Evolutionary conservation across 176 grass and related monocot genomes (phyloP), one percentile per base, ranked within the genome.

Genomic region (Puya raimondii): DNA sequence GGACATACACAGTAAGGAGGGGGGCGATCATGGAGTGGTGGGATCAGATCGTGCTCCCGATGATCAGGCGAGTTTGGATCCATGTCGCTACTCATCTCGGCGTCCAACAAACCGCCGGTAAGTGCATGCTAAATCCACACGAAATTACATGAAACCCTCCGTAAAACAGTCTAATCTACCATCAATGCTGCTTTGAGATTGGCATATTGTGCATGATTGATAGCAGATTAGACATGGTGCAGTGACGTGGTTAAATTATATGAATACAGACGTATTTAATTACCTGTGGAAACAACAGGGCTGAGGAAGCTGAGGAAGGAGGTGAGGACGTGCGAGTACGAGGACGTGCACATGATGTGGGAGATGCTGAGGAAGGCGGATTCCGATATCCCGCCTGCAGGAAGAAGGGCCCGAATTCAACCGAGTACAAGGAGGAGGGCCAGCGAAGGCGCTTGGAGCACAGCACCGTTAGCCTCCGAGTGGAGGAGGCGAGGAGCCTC

Each of bases 321-420:
- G 80, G 92, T 96, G 76, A 82, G 81, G 73, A 91, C 92, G 49
- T 91, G 92, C 67, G 92, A 89, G 80, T 91, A 96, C 83, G 80
- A 23, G 49, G 92, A 96, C 73, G 86, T 96, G 70, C 88, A 87
- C 48, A 53, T 96, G 78, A 91, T 91, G 86, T 91, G 92, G 88
- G 81, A 85, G 83, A 96, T 91, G 88, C 85, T 96, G 27, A 68
- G 80, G 63, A 65, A 85, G 51, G 72, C 73, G 33, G 90, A 84
- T 14, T 71, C 48, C 49, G 76, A 79, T 25, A 63, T 84, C 47
- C 71, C 81, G 12, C 49, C 79, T 42, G 76, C 69, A 50, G 66
- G 76, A 69, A 59, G 64, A 81, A 89, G 50, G 66, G 3, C 54
- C 10, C 54, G 14, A 20, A 42, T 42, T 42, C 33, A 42, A 42